These are phyloP conservation scores for Eimeria sp. DNA, from an alignment of 169 alveolate genomes.

Conservation along the genomic window DNA sequence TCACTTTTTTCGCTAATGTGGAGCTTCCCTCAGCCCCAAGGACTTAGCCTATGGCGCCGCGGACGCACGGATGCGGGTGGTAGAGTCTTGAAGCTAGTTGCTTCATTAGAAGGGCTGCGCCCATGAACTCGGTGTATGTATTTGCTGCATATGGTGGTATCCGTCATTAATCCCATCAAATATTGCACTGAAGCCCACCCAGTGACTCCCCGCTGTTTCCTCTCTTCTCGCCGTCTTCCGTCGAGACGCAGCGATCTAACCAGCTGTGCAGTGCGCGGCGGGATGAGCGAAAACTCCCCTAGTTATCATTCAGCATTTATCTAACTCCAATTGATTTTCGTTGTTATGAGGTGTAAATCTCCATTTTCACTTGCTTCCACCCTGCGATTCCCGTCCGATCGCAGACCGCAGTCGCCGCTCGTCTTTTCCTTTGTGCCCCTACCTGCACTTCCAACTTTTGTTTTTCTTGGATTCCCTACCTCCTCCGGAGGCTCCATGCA, in stretches of 20 bases:
- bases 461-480: not conserved
- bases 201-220: slow-evolving; percentile 14
- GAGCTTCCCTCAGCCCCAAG: not conserved
- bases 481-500: not conserved
- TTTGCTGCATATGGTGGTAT: not conserved
- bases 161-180: not conserved
- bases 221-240: not conserved
- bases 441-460: not conserved
- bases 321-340: not conserved
- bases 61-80: not conserved
- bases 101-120: not conserved
- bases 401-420: not conserved
- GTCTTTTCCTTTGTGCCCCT: not conserved
- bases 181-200: not conserved
- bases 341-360: not conserved
- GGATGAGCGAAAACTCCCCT: not conserved
- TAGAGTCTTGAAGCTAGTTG: not conserved
- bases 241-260: slow-evolving; percentile 11
- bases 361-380: not conserved
- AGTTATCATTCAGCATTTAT: not conserved
- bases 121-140: not conserved
- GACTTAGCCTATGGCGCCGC: not conserved
- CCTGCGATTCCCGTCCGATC: not conserved
- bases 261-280: not conserved
- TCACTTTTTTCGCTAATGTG: not conserved